A percentile compares a stretch with the other conserved stretches of the same genome.
Conservation (phyloP, 805 yeast species). For the Isabelozyma gotoi region DNA sequence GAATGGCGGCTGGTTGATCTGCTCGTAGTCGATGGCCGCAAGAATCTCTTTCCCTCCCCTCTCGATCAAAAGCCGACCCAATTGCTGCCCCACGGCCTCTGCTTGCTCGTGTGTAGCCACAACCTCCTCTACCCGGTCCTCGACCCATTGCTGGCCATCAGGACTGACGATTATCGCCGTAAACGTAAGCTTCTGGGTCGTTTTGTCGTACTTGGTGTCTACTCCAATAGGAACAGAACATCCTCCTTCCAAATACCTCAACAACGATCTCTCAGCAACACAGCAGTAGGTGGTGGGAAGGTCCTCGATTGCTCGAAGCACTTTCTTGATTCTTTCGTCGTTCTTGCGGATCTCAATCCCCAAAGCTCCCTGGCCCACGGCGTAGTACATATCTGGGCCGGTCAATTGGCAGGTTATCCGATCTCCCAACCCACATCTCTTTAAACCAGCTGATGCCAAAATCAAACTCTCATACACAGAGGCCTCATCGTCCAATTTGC, state of each 20-base stretch:
- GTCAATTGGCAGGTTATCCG: slow-evolving; percentile 74
- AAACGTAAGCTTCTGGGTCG: slow-evolving; percentile 46
- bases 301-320: slow-evolving; percentile 68
- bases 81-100: slow-evolving; percentile 62
- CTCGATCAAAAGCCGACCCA: slow-evolving; percentile 68
- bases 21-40: slow-evolving; percentile 73
- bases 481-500: slow-evolving; percentile 73
- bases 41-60: slow-evolving; percentile 84
- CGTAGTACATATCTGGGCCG: slow-evolving; percentile 83
- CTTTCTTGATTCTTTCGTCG: slow-evolving; percentile 56
- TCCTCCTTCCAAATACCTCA: slow-evolving; percentile 93
- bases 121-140: slow-evolving; percentile 42
- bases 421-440: slow-evolving; percentile 66
- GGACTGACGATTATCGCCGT: slow-evolving; percentile 79
- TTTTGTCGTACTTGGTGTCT: slow-evolving; percentile 51
- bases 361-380: slow-evolving; percentile 98
- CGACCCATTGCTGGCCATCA: slow-evolving; percentile 76
- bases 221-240: slow-evolving; percentile 98
- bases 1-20: slow-evolving; percentile 45
- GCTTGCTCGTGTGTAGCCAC: slow-evolving; percentile 60
- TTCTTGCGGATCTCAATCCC: slow-evolving; percentile 84
- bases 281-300: slow-evolving; percentile 70
- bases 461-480: slow-evolving; percentile 71
- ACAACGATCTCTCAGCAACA: slow-evolving; percentile 80
- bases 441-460: slow-evolving; percentile 89